Percentiles rank a stretch among this genome's conserved stretches.
phyloP scores from a whole-genome alignment of 345 rosid genomes.

The Eucalyptus sp. region DNA sequence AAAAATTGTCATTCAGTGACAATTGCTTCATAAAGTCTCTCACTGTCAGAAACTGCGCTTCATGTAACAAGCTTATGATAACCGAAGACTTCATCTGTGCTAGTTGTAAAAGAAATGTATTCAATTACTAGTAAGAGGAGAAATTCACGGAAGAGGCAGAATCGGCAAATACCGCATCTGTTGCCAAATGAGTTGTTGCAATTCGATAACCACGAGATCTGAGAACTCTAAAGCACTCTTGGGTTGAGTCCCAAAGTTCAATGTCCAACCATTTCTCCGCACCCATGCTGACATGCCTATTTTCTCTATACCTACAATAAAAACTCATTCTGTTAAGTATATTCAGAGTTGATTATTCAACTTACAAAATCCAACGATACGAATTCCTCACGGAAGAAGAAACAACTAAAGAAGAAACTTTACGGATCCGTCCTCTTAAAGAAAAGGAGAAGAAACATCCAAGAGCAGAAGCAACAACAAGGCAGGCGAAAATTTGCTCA shows the following conservation, averaged over 20 bases:
- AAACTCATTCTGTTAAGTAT: background rate
- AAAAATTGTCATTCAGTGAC: background rate
- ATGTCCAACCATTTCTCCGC: constrained; percentile 99
- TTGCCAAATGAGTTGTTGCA: constrained; percentile 85
- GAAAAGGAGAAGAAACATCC: background rate
- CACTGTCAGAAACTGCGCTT: background rate
- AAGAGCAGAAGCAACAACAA: background rate
- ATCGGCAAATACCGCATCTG: constrained; percentile 54
- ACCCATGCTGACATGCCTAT: constrained; percentile 96
- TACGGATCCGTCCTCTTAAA: background rate
- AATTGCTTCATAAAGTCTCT: background rate
- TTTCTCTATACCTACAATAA: constrained; percentile 60
- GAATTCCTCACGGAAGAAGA: background rate
- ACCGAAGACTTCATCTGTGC: background rate
- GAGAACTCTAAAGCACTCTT: constrained; percentile 55
- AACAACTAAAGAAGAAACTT: background rate
- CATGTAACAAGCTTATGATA: background rate
- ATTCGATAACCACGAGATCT: constrained; percentile 79
- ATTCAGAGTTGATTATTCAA: background rate
- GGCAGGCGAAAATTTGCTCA: background rate
- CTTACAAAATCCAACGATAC: background rate
- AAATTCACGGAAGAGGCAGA: background rate
- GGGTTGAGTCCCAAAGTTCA: constrained; percentile 81
- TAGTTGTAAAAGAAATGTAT: background rate
- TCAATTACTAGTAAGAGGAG: background rate